Evolutionary conservation across 345 rosid genomes (phyloP).

Genomic region (Camelina neglecta): DNA sequence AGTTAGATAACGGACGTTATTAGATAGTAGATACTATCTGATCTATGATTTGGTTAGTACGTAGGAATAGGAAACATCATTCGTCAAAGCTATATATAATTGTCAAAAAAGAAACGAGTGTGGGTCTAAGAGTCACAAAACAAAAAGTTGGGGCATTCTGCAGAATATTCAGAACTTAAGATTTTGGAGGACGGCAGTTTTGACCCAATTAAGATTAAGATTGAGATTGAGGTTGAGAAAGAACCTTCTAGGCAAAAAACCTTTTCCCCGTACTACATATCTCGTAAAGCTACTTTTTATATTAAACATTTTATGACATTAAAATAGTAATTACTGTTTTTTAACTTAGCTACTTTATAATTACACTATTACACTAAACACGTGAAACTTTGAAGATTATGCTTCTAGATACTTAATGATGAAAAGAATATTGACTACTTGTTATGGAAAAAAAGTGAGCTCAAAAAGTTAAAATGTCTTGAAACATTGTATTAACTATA

Average conservation of each 20-base stretch:
- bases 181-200: slow-evolving; percentile 47
- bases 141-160: slow-evolving; percentile 13
- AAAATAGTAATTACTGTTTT: not conserved
- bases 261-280: not conserved
- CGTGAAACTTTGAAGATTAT: slow-evolving; percentile 27
- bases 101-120: not conserved
- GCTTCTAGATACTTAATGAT: slow-evolving; percentile 23
- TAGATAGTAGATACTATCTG: not conserved
- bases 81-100: not conserved
- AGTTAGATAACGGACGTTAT: not conserved
- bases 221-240: not conserved
- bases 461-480: slow-evolving; percentile 13
- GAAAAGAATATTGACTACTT: slow-evolving; percentile 14
- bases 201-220: slow-evolving; percentile 40
- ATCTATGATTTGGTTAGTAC: not conserved
- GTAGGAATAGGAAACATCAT: not conserved
- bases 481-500: too few species aligned
- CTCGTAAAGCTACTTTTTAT: slow-evolving; percentile 4
- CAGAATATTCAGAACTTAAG: slow-evolving; percentile 9
- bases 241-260: not conserved
- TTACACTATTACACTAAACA: not conserved
- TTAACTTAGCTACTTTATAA: not conserved
- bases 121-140: slow-evolving; percentile 19
- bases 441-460: not conserved
- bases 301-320: too few species aligned